Percentiles rank a stretch among this genome's conserved stretches.
Conservation (phyloP, 2,329 filamentous ascomycete genomes). For the Aspergillus sp. region DNA sequence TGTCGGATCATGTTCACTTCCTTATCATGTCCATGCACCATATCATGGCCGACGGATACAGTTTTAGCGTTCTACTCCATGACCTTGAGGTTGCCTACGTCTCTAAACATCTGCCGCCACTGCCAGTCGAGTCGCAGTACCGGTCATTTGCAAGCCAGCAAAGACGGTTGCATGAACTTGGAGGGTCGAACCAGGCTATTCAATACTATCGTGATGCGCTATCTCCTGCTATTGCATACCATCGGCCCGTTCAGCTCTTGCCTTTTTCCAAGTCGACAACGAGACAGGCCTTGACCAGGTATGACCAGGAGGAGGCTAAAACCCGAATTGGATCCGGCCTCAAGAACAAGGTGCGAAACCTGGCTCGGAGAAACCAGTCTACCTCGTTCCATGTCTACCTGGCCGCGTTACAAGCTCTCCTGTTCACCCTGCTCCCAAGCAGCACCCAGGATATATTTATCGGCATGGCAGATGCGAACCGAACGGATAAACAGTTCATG, state of each 20-base stretch:
- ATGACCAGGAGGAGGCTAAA: neutral
- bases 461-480: slow-evolving; percentile 31
- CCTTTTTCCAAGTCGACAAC: neutral
- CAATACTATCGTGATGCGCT: neutral
- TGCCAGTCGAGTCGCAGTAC: neutral
- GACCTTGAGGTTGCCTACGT: slow-evolving; percentile 32
- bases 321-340: neutral
- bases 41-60: slow-evolving; percentile 42
- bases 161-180: neutral
- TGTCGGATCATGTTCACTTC: slow-evolving; percentile 22
- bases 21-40: slow-evolving; percentile 41
- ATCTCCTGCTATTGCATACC: neutral
- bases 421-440: slow-evolving; percentile 21
- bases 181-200: neutral
- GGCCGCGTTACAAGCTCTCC: slow-evolving; percentile 32
- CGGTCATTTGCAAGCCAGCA: neutral
- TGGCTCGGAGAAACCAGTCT: slow-evolving; percentile 8
- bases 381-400: slow-evolving; percentile 44
- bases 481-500: slow-evolving; percentile 23
- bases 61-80: slow-evolving; percentile 32
- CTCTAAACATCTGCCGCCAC: neutral
- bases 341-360: neutral
- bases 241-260: neutral
- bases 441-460: neutral
- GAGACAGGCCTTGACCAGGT: neutral